Evolutionary conservation across 768 basidiomycete species (phyloP), one percentile per base, ranked within the genome.

Genomic region (Termitomyces sp.): DNA sequence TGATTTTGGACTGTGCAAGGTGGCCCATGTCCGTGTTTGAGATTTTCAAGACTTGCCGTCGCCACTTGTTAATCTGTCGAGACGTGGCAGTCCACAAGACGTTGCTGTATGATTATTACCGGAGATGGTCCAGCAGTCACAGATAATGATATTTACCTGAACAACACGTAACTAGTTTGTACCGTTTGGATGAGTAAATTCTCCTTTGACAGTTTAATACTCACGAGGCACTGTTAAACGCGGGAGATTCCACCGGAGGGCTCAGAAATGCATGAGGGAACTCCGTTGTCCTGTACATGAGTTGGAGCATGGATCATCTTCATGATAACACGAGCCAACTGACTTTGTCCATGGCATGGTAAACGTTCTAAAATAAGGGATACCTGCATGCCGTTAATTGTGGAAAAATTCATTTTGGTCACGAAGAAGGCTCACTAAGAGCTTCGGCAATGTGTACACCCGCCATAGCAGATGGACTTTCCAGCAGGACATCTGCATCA

Each of bases 381-480:
- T 87, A 55, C 45, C 67, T 68, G 42, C 28, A 40, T 28, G 11
- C 24, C 46, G 78, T 79, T 79, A 59, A 18, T 57, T 59, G n/a
- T n/a, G 40, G 22, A 55, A 60, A 40, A 65, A 35, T 22, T 56
- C 32, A 15, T 46, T 55, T 24, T 13, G 39, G 46, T 15, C 38
- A 11, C 11, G 20, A 32, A 33, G 36, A 77, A 38, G 52, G 12
- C 78, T 57, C 58, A 83, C 84, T 75, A 16, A 88, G 73, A 4
- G 84, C 85, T 71, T 90, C 88, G 11, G 88, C 85, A 61, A 90
- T 88, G 69, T 90, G 88, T 3, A 89, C 82, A 45, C 88, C 88
- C 4, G 85, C 83, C 85, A 89, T 87, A 1, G 86, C 84, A 3
- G 85, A 87, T 0, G 88, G 87, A 48, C 81, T 83, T 68, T 90